Evolutionary conservation across 352 stramenopile genomes (phyloP).

Genomic region (Thraustotheca clavata): DNA sequence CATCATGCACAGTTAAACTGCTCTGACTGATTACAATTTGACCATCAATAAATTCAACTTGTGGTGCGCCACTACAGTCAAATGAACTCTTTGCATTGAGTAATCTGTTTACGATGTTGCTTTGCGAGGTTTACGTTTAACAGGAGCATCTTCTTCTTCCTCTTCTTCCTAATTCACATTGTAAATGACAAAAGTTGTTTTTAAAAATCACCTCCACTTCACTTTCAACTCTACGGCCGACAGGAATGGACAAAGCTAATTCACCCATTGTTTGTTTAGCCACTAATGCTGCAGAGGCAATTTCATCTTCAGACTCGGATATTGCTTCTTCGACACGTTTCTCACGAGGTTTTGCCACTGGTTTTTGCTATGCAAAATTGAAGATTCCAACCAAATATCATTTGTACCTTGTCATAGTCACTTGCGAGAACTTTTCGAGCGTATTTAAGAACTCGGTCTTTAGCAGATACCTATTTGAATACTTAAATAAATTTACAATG

Average conservation of each 20-base stretch:
- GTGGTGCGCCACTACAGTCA: slow-evolving; percentile 24
- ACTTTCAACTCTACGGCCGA: slow-evolving; percentile 41
- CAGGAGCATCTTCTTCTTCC: not conserved
- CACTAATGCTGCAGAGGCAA: slow-evolving; percentile 50
- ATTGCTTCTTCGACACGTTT: slow-evolving; percentile 22
- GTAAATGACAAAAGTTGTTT: not conserved
- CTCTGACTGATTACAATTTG: slow-evolving; percentile 74
- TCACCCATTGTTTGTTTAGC: slow-evolving; percentile 83
- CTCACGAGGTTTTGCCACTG: not conserved
- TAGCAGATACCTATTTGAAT: not conserved
- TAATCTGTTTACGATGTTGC: slow-evolving; percentile 52
- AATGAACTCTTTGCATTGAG: not conserved
- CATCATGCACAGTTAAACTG: slow-evolving; percentile 55
- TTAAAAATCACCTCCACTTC: slow-evolving; percentile 45
- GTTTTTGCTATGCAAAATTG: not conserved
- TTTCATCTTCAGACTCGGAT: slow-evolving; percentile 41
- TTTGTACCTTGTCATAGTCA: not conserved
- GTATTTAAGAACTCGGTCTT: not conserved
- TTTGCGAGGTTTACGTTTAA: not conserved
- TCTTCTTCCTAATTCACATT: not conserved
- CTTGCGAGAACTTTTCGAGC: not conserved
- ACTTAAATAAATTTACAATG: not conserved
- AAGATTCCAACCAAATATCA: not conserved
- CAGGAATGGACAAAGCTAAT: slow-evolving; percentile 63
- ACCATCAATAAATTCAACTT: slow-evolving; percentile 78